Base-by-base conservation (phyloP, 129 eudicot genomes). In the Escallonia herrerae region DNA sequence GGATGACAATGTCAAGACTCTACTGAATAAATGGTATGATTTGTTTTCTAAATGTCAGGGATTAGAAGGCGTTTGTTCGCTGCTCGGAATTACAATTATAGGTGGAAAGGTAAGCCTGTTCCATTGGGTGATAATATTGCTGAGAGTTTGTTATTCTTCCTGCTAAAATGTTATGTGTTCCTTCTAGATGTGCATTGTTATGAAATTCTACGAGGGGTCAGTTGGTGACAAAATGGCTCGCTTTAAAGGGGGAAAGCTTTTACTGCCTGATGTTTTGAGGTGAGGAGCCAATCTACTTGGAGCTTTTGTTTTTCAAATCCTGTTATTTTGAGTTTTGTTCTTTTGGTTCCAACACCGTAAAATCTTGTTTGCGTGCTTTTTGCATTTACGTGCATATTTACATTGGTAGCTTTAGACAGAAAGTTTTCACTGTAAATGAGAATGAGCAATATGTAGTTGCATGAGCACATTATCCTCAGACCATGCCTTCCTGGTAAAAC, bases 171-270 rank as follows among this genome's bases (percentile, higher is more conserved):
- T 72, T 56, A 41, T 56, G 10, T 69, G 0, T 63, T 37, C 56
- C 33, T 62, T 63, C 43, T 70, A 91, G 97, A 71, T 91, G 79
- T 83, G 97, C 81, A 81, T 87, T 60, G 74, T 91, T 43, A 91
- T 91, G 97, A 85, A 81, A 79, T 91, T 91, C 63, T 91, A 85
- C 56, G 98, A 91, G 81, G 96, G 91, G 62, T 87, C 98, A 15
- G 68, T 85, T 52, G 96, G 91, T 56, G 96, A 88, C 83, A 86
- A 73, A 69, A 83, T 88, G 95, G 80, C 91, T 68, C 83, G 75
- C 48, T 79, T 79, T 58, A 85, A 79, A 79, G 95, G 76, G 56
- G 96, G 97, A 8, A 91, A 88, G 59, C 81, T 83, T 50, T 52
- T 86, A 15, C 65, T 85, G 65, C 58, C 58, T 66, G 95, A 88